phyloP scores from a whole-genome alignment of 2,329 filamentous ascomycete species.

The Fusarium clavum region DNA sequence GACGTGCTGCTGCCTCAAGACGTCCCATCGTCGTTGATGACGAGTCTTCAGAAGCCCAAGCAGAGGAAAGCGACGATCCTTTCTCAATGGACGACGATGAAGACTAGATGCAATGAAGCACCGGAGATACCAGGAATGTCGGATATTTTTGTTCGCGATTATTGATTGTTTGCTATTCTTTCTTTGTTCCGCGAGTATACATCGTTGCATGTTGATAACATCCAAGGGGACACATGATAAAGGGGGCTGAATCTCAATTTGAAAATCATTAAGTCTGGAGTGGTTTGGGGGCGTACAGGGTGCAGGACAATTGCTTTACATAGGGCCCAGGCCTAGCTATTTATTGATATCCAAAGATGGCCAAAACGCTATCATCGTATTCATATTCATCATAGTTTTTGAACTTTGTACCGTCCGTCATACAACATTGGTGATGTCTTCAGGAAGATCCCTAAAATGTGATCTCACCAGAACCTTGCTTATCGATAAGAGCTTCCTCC shows the following conservation, averaged over 20 bases:
- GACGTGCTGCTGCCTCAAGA: slow-evolving; percentile 59
- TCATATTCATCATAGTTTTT: slow-evolving; percentile 2
- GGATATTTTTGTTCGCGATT: background rate
- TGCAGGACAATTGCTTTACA: slow-evolving; percentile 27
- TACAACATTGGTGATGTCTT: background rate
- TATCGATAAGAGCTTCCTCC: slow-evolving; percentile 41
- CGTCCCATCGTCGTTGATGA: slow-evolving; percentile 54
- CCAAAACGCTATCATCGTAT: slow-evolving; percentile 1
- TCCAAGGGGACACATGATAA: slow-evolving; percentile 2
- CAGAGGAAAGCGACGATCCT: slow-evolving; percentile 57
- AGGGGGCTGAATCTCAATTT: slow-evolving; percentile 6
- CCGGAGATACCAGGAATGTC: slow-evolving; percentile 11
- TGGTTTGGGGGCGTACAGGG: slow-evolving; percentile 34
- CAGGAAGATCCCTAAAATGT: background rate
- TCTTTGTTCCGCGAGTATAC: slow-evolving; percentile 20
- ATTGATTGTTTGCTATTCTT: slow-evolving; percentile 9
- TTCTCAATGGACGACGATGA: slow-evolving; percentile 61
- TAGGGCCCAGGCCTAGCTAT: slow-evolving; percentile 1
- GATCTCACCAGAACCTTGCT: background rate
- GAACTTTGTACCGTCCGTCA: background rate
- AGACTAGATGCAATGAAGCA: slow-evolving; percentile 40
- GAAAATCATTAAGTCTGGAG: slow-evolving; percentile 14
- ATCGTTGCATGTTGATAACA: slow-evolving; percentile 10
- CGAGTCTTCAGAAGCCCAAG: slow-evolving; percentile 50
- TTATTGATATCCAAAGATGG: slow-evolving; percentile 28